Base-by-base conservation (phyloP, 2,329 filamentous ascomycete genomes). In the Aspergillus sojae region DNA sequence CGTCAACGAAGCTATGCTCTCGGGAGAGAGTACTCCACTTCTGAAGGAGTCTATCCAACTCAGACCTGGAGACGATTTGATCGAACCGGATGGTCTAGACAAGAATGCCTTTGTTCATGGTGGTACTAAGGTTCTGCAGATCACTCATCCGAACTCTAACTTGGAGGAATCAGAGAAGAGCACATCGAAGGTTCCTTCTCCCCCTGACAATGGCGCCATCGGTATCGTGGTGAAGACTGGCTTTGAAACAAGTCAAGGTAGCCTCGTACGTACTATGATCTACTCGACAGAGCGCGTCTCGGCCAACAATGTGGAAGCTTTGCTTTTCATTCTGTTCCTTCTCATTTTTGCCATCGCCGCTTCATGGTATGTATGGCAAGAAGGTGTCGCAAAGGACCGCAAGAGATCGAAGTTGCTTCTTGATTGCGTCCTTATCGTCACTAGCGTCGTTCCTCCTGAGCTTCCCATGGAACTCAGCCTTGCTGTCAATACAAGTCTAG, bases 1-100 rank as follows among this genome's bases (percentile, higher is more conserved):
- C 76, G 95, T 99, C 72, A 99, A 99, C 81, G 95, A 99, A 80
- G 96, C 96, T 66, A 99, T 99, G 95, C 86, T 99, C 71, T 99
- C 95, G 4, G 95, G 95, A 67, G 95, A 99, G 81, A 98, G 94
- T 77, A 99, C 96, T 0, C 95, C 95, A 36, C 86, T 99, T 52
- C 85, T 99, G 71, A 99, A 99, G 80, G 95, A 99, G 72, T 99
- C 95, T 0, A 84, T 99, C 62, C 93, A 96, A 77, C 87, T 99
- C 50, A 91, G 95, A 66, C 94, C 95, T 6, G 86, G 85, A 23
- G 91, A 98, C 71, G 92, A 91, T 21, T 77, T 80, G 28, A 87
- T 99, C 64, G 95, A 99, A 60, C 85, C 92, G 1, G 94, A 98
- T 72, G 95, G 92, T 53, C 80, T 98, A 54, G 96, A 99, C 82